phyloP scores from a whole-genome alignment of 495 filamentous ascomycete species.

The Neurospora sp. region DNA sequence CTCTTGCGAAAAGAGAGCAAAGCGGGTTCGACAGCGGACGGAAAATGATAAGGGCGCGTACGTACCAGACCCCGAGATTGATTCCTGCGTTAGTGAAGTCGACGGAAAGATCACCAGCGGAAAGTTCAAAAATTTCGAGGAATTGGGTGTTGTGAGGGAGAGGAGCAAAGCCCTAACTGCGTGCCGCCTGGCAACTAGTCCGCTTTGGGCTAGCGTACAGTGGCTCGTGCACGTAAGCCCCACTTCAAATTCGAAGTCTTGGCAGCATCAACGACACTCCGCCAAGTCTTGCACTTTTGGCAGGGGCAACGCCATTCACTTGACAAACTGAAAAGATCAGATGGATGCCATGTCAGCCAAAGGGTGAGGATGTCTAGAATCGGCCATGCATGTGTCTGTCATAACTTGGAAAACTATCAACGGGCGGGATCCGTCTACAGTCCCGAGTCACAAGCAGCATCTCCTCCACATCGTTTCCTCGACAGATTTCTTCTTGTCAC shows the following conservation, averaged over 20 bases:
- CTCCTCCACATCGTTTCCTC: neutral
- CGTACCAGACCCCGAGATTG: constrained; percentile 13
- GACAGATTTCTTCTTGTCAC: neutral
- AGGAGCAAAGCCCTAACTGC: constrained; percentile 22
- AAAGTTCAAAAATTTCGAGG: constrained; percentile 17
- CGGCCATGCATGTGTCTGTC: neutral
- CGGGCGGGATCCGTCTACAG: neutral
- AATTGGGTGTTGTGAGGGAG: constrained; percentile 16
- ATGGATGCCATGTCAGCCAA: neutral
- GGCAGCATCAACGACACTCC: neutral
- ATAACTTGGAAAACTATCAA: neutral
- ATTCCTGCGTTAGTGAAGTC: constrained; percentile 24
- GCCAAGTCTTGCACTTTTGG: neutral
- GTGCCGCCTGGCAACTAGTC: constrained; percentile 6
- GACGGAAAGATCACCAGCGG: constrained; percentile 15
- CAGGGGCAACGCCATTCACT: neutral
- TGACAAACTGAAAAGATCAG: neutral
- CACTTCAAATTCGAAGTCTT: constrained; percentile 3
- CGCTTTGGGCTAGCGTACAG: neutral
- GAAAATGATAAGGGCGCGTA: constrained; percentile 4
- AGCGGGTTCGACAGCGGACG: neutral
- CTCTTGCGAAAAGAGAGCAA: neutral
- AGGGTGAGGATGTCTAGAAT: neutral
- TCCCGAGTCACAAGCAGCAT: neutral
- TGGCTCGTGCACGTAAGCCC: constrained; percentile 4